These are phyloP conservation scores for Chalciporus piperatus DNA, from an alignment of 768 basidiomycete genomes.

Conservation along the genomic window DNA sequence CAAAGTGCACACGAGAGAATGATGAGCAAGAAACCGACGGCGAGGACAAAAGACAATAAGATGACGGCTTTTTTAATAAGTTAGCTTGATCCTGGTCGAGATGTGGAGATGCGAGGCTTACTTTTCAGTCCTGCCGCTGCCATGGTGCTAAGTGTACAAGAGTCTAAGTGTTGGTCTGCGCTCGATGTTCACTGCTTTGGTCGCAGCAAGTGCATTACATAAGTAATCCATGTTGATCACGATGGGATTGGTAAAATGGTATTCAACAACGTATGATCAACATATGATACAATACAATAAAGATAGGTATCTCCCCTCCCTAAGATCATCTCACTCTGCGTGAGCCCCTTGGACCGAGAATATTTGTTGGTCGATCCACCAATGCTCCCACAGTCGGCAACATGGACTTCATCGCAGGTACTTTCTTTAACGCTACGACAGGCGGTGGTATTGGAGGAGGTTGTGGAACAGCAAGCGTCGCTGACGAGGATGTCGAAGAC, in stretches of 20 bases:
- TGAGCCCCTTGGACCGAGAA: conserved; percentile 32
- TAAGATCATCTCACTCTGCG: conserved; percentile 25
- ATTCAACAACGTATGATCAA: neutral
- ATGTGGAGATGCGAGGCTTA: conserved; percentile 31
- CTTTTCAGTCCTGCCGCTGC: conserved; percentile 69
- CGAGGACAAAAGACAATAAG: conserved; percentile 94
- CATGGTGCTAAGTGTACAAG: conserved; percentile 36
- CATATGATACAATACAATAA: conserved; percentile 6
- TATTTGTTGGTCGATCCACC: conserved; percentile 34
- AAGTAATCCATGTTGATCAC: conserved; percentile 18
- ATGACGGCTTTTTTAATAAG: conserved; percentile 70
- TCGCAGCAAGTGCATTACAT: conserved; percentile 9
- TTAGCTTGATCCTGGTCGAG: neutral
- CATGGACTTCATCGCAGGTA: conserved; percentile 17
- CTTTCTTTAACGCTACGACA: conserved; percentile 21
- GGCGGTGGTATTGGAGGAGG: conserved; percentile 7
- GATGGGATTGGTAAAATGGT: too few relatives aligned
- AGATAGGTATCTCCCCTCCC: conserved; percentile 6
- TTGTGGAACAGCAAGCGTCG: conserved; percentile 23
- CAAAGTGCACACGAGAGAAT: conserved; percentile 96
- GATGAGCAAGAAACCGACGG: conserved; percentile 95
- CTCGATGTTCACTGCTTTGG: neutral
- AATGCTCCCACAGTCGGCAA: conserved; percentile 26
- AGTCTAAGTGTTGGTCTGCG: conserved; percentile 2
- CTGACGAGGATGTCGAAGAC: conserved; percentile 39